Conservation (phyloP, 345 rosid genomes). For the Aethionema arabicum region DNA sequence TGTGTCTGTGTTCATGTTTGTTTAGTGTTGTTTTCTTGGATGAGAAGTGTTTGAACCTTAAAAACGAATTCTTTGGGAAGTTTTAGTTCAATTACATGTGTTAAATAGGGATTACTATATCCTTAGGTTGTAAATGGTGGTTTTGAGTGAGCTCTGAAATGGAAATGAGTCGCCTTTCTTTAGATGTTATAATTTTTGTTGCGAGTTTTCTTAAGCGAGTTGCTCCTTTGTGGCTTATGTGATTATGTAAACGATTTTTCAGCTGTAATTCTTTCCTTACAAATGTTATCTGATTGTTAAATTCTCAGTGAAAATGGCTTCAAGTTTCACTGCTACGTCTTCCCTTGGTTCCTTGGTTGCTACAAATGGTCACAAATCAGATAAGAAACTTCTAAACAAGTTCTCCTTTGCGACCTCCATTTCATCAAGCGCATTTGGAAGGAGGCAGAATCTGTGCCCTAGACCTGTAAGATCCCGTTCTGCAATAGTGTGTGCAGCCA, state of each 20-base stretch:
- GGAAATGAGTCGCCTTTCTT: background rate
- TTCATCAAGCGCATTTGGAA: slow-evolving; percentile 47
- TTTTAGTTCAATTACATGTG: background rate
- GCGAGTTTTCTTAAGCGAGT: background rate
- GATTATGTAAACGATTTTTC: background rate
- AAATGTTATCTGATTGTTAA: background rate
- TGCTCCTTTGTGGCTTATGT: background rate
- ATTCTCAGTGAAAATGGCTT: slow-evolving; percentile 48
- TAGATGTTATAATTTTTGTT: background rate
- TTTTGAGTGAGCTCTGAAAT: slow-evolving; percentile 17
- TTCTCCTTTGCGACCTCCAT: slow-evolving; percentile 59
- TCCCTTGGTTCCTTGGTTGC: slow-evolving; percentile 56
- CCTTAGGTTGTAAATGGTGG: background rate
- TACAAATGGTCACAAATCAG: slow-evolving; percentile 40
- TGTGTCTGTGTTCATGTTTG: background rate
- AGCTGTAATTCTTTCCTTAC: background rate
- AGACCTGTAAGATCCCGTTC: slow-evolving; percentile 42
- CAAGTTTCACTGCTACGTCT: slow-evolving; percentile 57
- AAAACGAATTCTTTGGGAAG: background rate
- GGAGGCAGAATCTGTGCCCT: slow-evolving; percentile 44
- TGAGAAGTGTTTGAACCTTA: background rate
- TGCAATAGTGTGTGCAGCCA: slow-evolving; percentile 62
- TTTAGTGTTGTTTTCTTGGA: slow-evolving; percentile 6
- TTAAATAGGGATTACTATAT: background rate
- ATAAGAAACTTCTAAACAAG: slow-evolving; percentile 13